These are phyloP conservation scores for Malbranchea cinnamomea DNA, from an alignment of 2,329 filamentous ascomycete genomes.

Conservation along the genomic window DNA sequence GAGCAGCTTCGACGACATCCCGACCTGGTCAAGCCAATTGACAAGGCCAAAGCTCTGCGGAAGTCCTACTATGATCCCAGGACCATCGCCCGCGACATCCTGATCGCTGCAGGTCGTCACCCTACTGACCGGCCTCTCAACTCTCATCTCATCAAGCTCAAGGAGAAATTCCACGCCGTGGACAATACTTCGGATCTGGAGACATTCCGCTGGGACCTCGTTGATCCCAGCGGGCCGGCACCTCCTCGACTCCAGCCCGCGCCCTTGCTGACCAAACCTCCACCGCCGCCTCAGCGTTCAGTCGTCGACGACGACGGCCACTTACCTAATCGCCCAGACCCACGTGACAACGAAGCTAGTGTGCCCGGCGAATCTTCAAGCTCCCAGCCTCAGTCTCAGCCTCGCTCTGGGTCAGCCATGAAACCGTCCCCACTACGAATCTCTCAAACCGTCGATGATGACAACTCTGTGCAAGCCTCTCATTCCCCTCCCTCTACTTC, in stretches of 20 bases:
- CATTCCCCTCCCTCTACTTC: background rate
- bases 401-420: background rate
- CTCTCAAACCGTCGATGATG: conserved; percentile 2
- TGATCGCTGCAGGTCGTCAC: conserved; percentile 47
- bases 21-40: conserved; percentile 31
- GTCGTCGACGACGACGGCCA: conserved; percentile 1
- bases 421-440: conserved; percentile 4
- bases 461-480: background rate
- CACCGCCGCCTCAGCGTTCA: conserved; percentile 10
- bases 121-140: conserved; percentile 45
- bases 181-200: conserved; percentile 36
- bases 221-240: conserved; percentile 40
- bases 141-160: conserved; percentile 39
- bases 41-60: conserved; percentile 21
- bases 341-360: conserved; percentile 10
- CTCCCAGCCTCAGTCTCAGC: background rate
- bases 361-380: too few species aligned
- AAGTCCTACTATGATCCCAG: conserved; percentile 42
- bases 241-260: conserved; percentile 14
- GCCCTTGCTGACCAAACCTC: conserved; percentile 13
- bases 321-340: conserved; percentile 4
- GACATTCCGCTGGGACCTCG: conserved; percentile 46
- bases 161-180: conserved; percentile 27
- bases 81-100: conserved; percentile 48
- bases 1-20: conserved; percentile 13